Evolutionary conservation across 2,329 filamentous ascomycete genomes (phyloP).

Genomic region (Ascosphaera acerosa): DNA sequence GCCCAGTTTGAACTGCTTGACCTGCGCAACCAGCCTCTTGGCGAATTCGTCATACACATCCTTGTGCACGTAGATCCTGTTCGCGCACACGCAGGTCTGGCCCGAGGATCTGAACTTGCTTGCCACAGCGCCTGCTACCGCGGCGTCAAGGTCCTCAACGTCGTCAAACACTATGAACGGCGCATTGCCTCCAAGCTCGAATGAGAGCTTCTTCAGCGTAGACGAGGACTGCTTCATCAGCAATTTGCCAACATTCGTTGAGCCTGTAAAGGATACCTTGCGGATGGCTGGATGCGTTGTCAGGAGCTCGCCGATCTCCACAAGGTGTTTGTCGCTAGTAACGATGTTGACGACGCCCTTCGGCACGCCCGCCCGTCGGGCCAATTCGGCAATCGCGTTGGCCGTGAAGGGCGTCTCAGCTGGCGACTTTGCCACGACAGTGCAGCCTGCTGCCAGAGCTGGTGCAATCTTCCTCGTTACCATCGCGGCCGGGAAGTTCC

Average conservation of each 20-base stretch:
- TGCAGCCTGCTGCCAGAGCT: constrained; percentile 75
- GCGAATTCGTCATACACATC: constrained; percentile 29
- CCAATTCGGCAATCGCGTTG: constrained; percentile 67
- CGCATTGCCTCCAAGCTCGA: constrained; percentile 85
- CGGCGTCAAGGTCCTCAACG: constrained; percentile 53
- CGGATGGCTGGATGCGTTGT: constrained; percentile 53
- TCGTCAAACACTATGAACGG: constrained; percentile 96
- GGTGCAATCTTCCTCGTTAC: constrained; percentile 27
- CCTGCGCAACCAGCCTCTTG: constrained; percentile 26
- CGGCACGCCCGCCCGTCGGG: constrained; percentile 65
- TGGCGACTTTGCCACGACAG: constrained; percentile 75
- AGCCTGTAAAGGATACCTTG: constrained; percentile 86
- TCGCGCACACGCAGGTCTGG: constrained; percentile 80
- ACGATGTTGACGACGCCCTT: constrained; percentile 79
- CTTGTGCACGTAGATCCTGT: constrained; percentile 27
- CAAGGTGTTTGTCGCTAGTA: constrained; percentile 54
- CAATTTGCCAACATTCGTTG: constrained; percentile 38
- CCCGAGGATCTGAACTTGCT: constrained; percentile 88
- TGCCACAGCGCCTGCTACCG: constrained; percentile 56
- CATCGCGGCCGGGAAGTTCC: constrained; percentile 36
- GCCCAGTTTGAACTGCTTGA: constrained; percentile 25
- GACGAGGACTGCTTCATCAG: constrained; percentile 75
- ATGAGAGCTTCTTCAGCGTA: constrained; percentile 65
- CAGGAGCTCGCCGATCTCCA: constrained; percentile 49
- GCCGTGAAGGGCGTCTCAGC: constrained; percentile 82